Conservation (phyloP, 2,329 filamentous ascomycete genomes). For the Nemania sp. region DNA sequence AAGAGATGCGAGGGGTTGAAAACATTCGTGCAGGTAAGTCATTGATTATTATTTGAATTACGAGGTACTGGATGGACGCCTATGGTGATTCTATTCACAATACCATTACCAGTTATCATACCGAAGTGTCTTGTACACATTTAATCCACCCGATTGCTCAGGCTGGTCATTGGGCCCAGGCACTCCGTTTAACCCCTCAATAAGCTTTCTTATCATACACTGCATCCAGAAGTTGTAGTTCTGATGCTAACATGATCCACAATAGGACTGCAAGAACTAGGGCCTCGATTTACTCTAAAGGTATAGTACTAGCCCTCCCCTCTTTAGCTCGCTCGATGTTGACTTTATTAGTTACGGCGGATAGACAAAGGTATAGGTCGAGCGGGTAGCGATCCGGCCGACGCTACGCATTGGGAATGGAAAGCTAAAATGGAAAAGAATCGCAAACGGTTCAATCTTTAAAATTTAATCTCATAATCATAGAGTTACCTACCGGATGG, state of each 20-base stretch:
- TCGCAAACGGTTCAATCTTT: conserved; percentile 91
- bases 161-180: too few species aligned
- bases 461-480: conserved; percentile 28
- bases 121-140: too few species aligned
- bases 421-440: conserved; percentile 90
- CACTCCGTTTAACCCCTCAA: too few species aligned
- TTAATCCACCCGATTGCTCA: too few species aligned
- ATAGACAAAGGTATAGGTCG: conserved; percentile 85
- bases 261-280: conserved; percentile 81
- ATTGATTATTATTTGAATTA: neutral
- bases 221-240: too few species aligned
- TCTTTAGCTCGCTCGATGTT: neutral
- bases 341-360: conserved; percentile 46
- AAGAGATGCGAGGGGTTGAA: conserved; percentile 82
- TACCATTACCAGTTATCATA: too few species aligned
- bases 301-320: conserved; percentile 53
- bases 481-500: neutral
- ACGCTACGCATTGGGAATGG: conserved; percentile 94
- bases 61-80: too few species aligned
- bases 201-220: too few species aligned
- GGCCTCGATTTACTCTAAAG: conserved; percentile 78
- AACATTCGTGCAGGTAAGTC: conserved; percentile 66
- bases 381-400: conserved; percentile 67
- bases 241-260: conserved; percentile 22
- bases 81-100: neutral